Conservation (phyloP, 208 protist species). For the Angomonas desouzai region DNA sequence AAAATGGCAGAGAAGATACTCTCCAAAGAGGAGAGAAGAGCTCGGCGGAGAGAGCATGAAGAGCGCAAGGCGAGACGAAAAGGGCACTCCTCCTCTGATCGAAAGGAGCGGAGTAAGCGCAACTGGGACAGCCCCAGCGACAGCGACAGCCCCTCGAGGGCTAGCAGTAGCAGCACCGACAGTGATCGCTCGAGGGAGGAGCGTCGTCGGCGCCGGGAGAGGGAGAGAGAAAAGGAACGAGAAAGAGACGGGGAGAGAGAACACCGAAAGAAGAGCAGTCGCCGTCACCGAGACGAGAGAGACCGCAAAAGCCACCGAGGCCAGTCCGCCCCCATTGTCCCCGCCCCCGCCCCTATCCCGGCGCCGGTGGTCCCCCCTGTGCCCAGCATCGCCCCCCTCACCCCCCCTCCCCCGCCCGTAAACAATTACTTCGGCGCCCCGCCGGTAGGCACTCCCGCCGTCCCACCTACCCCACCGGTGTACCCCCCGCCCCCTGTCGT, state of each 20-base stretch:
- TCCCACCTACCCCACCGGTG: too few relatives aligned
- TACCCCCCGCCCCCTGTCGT: not conserved
- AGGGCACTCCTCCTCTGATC: not conserved
- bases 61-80: conserved; percentile 4
- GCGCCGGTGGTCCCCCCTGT: not conserved
- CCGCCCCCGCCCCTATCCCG: not conserved
- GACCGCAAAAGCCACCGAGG: not conserved
- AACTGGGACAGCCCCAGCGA: not conserved
- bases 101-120: not conserved
- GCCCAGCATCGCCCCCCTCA: not conserved
- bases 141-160: not conserved
- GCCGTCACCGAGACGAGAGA: not conserved
- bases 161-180: conserved; percentile 1
- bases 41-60: conserved; percentile 3
- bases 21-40: conserved; percentile 1
- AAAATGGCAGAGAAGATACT: conserved; percentile 5
- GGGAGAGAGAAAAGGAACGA: not conserved
- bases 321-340: not conserved
- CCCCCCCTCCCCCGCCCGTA: not conserved
- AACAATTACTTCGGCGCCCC: not conserved
- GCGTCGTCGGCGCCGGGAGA: not conserved
- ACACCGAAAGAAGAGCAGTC: not conserved
- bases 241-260: conserved; percentile 3
- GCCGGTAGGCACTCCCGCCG: not conserved
- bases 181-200: not conserved